Evolutionary conservation across 192 early-diverging fungal species (phyloP).

Genomic region (Coemansia sp.): DNA sequence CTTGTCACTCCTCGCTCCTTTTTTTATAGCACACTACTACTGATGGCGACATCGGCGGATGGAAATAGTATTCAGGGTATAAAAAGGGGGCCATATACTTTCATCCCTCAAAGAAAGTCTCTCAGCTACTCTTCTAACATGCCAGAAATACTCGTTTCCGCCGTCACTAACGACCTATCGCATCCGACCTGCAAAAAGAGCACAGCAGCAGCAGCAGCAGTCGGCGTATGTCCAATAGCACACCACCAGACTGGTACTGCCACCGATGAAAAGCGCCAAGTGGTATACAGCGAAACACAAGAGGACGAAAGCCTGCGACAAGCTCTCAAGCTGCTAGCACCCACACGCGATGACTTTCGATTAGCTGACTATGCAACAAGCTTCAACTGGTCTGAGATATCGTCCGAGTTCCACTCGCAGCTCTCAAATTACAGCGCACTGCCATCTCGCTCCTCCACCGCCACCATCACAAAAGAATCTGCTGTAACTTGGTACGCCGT

Average conservation of each 20-base stretch:
- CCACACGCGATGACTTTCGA: slow-evolving; percentile 26
- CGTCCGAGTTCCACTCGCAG: slow-evolving; percentile 11
- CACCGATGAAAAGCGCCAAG: neutral
- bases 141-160: slow-evolving; percentile 20
- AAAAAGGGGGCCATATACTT: no score
- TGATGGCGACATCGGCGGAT: no score
- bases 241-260: neutral
- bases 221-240: neutral
- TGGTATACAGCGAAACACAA: slow-evolving; percentile 24
- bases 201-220: neutral
- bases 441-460: neutral
- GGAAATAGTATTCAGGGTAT: no score
- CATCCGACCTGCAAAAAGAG: neutral
- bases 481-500: slow-evolving; percentile 38
- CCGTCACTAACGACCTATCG: neutral
- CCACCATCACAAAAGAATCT: neutral
- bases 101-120: no score
- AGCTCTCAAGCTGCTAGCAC: slow-evolving; percentile 23
- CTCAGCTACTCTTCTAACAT: neutral
- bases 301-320: slow-evolving; percentile 47
- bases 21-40: no score
- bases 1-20: no score
- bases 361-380: slow-evolving; percentile 32
- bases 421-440: neutral
- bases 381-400: slow-evolving; percentile 46